Evolutionary conservation across 1,284 basidiomycete species (phyloP), one percentile per base, ranked within the genome.

Genomic region (Cronartium quercuum): DNA sequence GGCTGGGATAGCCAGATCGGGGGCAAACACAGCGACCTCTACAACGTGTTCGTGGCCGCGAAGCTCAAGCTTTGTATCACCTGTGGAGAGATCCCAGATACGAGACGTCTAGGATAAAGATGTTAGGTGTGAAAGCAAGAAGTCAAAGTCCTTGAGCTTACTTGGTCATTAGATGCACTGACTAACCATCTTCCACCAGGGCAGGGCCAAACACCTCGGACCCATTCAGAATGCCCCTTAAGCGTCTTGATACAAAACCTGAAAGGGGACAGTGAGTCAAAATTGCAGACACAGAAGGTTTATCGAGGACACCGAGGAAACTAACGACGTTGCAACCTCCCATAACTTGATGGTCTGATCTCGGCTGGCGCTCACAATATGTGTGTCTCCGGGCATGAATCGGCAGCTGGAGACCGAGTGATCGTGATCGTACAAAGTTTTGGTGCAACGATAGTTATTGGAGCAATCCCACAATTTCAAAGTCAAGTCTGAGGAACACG

Each of bases 381-480:
- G 86, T 80, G 90, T 89, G 80, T 92, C 92, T 24, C 90, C 89
- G 0, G 91, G 91, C 80, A 94, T 84, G 80, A 94, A 95, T 13
- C 88, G 86, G 1, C 90, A 91, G 21, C 87, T 87, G 9, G 91
- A 93, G 51, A 95, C 90, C 21, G 90, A 89, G 81, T 95, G 93
- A 81, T 95, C 92, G 80, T 95, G 92, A 1, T 92, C 93, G 76
- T 90, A 88, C 67, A 95, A 84, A 5, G 92, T 94, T 82, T 91
- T 91, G 67, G 86, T 86, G 80, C 92, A 93, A 82, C 90, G 91
- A 86, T 91, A 94, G 77, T 92, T 90, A 81, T 92, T 91, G 78
- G 88, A 86, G 18, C 89, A 87, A 82, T 94, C 91, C 93, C 93
- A 95, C 63, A 95, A 85, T 83, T 94, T 93, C 83, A 95, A 89